Evolutionary conservation across 1,284 basidiomycete species (phyloP), one percentile per base, ranked within the genome.

Genomic region (Cutaneotrichosporon mucoides): DNA sequence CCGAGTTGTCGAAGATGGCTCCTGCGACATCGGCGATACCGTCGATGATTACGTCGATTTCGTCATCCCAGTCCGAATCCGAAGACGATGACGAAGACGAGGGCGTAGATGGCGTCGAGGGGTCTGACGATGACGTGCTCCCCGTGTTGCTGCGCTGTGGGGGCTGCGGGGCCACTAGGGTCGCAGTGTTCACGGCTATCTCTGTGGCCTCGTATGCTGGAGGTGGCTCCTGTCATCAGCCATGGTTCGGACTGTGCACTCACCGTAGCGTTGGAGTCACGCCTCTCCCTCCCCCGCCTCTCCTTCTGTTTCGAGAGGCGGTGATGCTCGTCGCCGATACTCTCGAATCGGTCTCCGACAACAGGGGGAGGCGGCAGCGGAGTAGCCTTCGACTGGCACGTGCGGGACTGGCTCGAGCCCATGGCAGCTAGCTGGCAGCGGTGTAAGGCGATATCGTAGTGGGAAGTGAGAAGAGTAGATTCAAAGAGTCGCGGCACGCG

Each of bases 321-420:
- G 46, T 13, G 6, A 2, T 13, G 46, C 5, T 24, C 34, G 24
- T 24, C 24, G 24, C 24, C 24, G 24, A 24, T 24, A 24, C 24
- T 24, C 6, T 24, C 33, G 34, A 36, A 48, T 24, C 46, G 46
- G 46, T 36, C 34, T 24, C 46, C 46, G 34, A 48, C 46, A 24
- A 24, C 24, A 24, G 24, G 24, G 24, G 24, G 24, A 24, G 24
- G 24, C 33, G 3, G 13, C 34, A 12, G 24, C 6, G 34, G 46
- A 13, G 34, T 6, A 10, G 24, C 34, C 24, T 13, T n/a, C 6
- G 4, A 33, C 10, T 36, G 33, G 15, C 24, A n/a, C 33, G 38
- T 40, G 6, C 44, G 44, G n/a, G 49, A 51, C 15, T 51, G 49
- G 49, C 38, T 51, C 49, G 49, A 51, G 38, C 49, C 49, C 49